A percentile compares a stretch with the other conserved stretches of the same genome.
These are phyloP conservation scores for Yamadazyma diddensiae DNA, from an alignment of 1,139 yeast species.

Conservation along the genomic window DNA sequence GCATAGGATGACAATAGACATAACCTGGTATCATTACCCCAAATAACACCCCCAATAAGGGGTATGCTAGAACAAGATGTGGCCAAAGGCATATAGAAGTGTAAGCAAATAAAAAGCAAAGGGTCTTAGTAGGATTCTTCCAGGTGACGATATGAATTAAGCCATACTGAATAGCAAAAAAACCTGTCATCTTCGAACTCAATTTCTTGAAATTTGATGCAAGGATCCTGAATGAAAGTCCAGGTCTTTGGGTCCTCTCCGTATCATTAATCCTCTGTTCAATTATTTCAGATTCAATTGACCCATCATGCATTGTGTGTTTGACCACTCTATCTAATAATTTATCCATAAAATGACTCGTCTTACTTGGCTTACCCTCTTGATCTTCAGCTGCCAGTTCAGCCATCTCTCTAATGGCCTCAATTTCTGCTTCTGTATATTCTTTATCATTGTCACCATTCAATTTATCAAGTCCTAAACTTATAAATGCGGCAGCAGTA, in stretches of 20 bases:
- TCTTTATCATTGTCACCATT: slow-evolving; percentile 8
- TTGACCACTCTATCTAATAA: slow-evolving; percentile 50
- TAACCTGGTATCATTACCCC: slow-evolving; percentile 73
- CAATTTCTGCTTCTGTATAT: slow-evolving; percentile 15
- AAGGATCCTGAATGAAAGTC: slow-evolving; percentile 48
- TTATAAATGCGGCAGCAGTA: slow-evolving; percentile 56
- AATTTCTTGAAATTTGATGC: slow-evolving; percentile 50
- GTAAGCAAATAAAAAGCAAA: slow-evolving; percentile 49
- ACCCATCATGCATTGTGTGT: slow-evolving; percentile 24
- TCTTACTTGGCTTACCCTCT: background rate
- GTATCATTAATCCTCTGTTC: slow-evolving; percentile 45
- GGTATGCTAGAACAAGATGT: slow-evolving; percentile 61
- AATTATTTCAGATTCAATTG: slow-evolving; percentile 45
- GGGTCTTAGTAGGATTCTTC: slow-evolving; percentile 59
- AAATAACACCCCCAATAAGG: slow-evolving; percentile 53
- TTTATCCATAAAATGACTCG: slow-evolving; percentile 53
- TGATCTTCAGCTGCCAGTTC: slow-evolving; percentile 12
- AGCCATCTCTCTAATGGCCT: slow-evolving; percentile 16
- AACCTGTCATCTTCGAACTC: slow-evolving; percentile 49
- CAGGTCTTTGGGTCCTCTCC: slow-evolving; percentile 41
- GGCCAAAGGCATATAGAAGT: slow-evolving; percentile 70
- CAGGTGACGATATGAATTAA: slow-evolving; percentile 56
- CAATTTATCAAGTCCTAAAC: slow-evolving; percentile 47
- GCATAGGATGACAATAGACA: slow-evolving; percentile 64
- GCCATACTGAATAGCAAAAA: slow-evolving; percentile 57